Conservation (phyloP, 495 filamentous ascomycete genomes). For the Hypoxylon fragiforme region DNA sequence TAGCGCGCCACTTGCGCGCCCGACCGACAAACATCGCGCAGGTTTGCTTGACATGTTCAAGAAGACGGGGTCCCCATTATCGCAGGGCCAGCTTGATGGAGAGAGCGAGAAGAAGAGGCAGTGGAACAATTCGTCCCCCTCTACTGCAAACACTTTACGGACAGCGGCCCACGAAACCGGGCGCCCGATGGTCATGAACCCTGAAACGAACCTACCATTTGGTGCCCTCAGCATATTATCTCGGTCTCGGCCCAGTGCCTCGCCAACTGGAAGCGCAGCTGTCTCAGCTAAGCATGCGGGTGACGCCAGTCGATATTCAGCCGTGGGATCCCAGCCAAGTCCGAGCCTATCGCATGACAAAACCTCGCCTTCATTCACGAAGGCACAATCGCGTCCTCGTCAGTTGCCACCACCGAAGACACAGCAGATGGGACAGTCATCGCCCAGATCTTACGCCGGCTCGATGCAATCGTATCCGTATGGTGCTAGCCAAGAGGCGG, state of each 20-base stretch:
- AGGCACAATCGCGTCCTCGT: conserved; percentile 25
- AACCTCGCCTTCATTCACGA: conserved; percentile 22
- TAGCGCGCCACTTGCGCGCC: conserved; percentile 24
- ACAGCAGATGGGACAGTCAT: conserved; percentile 21
- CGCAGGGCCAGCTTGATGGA: conserved; percentile 26
- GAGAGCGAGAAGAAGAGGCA: conserved; percentile 26
- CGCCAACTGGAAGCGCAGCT: conserved; percentile 17
- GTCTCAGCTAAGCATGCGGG: conserved; percentile 9
- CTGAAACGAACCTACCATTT: conserved; percentile 47
- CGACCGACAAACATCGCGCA: conserved; percentile 50
- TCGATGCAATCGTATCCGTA: conserved; percentile 32
- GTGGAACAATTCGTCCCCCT: conserved; percentile 6
- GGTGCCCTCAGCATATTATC: conserved; percentile 47
- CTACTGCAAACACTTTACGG: conserved; percentile 35
- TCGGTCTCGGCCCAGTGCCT: conserved; percentile 32
- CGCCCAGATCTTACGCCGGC: conserved; percentile 9
- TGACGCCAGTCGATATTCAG: conserved; percentile 8
- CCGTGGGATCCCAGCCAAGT: conserved; percentile 25
- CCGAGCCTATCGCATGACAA: conserved; percentile 18
- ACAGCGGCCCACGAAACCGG: conserved; percentile 35
- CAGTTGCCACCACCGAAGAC: conserved; percentile 19
- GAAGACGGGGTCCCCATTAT: conserved; percentile 28
- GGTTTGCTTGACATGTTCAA: conserved; percentile 56
- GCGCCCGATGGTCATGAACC: conserved; percentile 40
- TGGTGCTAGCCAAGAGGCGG: conserved; percentile 16